Evolutionary conservation across 2,329 filamentous ascomycete genomes (phyloP).

Genomic region (Cucurbitaria berberidis): DNA sequence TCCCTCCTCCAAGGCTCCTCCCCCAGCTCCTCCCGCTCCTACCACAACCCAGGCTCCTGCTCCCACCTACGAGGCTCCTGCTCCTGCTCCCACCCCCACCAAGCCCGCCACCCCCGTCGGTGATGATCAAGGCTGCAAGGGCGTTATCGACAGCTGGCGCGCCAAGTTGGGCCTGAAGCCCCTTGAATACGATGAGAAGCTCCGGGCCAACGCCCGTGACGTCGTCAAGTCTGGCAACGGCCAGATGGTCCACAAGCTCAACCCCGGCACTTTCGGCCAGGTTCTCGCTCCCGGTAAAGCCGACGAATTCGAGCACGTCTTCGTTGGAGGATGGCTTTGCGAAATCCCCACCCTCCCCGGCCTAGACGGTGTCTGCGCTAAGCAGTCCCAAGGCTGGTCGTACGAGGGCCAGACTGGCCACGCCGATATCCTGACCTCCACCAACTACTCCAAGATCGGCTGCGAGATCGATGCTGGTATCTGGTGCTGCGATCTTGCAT

Average conservation of each 20-base stretch:
- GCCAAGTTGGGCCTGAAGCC: slow-evolving; percentile 31
- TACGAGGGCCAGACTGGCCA: slow-evolving; percentile 42
- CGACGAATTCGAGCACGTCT: slow-evolving; percentile 36
- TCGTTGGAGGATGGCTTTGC: slow-evolving; percentile 47
- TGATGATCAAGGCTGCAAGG: slow-evolving; percentile 42
- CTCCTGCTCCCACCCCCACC: slow-evolving; percentile 10
- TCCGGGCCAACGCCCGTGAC: slow-evolving; percentile 36
- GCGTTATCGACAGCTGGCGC: slow-evolving; percentile 35
- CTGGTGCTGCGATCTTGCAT: slow-evolving; percentile 44
- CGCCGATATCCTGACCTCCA: slow-evolving; percentile 37
- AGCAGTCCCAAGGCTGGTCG: slow-evolving; percentile 33
- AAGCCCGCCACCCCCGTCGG: too few species aligned
- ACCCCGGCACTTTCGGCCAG: slow-evolving; percentile 36
- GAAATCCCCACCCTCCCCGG: slow-evolving; percentile 36
- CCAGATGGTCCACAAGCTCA: slow-evolving; percentile 42
- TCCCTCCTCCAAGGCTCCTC: slow-evolving; percentile 8
- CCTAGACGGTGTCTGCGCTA: slow-evolving; percentile 33
- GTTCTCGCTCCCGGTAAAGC: slow-evolving; percentile 36
- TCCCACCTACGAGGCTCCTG: slow-evolving; percentile 6
- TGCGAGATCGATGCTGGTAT: slow-evolving; percentile 31
- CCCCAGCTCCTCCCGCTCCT: slow-evolving; percentile 6
- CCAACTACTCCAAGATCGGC: slow-evolving; percentile 39
- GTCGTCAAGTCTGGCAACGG: slow-evolving; percentile 32
- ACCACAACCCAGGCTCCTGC: slow-evolving; percentile 10
- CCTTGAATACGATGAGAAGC: slow-evolving; percentile 25